Evolutionary conservation across 306 rosid species (phyloP).

Genomic region (Cicer chorassanicum): DNA sequence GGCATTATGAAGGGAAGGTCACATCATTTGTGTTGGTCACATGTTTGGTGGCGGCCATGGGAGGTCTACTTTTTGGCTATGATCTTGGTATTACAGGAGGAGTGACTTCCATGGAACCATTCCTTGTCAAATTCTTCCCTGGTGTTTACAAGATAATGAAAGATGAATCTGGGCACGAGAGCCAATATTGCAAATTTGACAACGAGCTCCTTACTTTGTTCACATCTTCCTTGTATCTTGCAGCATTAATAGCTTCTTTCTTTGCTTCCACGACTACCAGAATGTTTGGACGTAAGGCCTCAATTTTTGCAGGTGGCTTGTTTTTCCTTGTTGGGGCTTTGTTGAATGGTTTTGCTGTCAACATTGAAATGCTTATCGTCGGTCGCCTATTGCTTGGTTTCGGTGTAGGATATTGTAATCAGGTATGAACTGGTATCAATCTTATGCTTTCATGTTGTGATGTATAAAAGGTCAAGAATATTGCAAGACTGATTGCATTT

Average conservation of each 20-base stretch:
- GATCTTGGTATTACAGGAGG: constrained; percentile 17
- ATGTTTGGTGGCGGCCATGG: constrained; percentile 7
- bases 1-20: neutral
- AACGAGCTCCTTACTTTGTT: neutral
- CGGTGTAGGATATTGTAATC: constrained; percentile 38
- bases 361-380: neutral
- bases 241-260: constrained; percentile 2
- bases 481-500: neutral
- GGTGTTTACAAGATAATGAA: neutral
- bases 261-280: constrained; percentile 12
- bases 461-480: neutral
- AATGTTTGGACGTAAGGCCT: neutral
- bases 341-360: neutral
- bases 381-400: neutral
- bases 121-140: neutral
- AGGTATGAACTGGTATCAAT: neutral
- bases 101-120: constrained; percentile 2
- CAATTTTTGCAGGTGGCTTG: constrained; percentile 1
- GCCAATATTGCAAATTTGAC: neutral
- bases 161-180: neutral
- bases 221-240: constrained; percentile 2
- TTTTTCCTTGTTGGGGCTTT: neutral
- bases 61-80: constrained; percentile 6
- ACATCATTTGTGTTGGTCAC: neutral
- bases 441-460: neutral